These are phyloP conservation scores for Cytospora piceicola DNA, from an alignment of 2,329 filamentous ascomycete genomes.

Conservation along the genomic window DNA sequence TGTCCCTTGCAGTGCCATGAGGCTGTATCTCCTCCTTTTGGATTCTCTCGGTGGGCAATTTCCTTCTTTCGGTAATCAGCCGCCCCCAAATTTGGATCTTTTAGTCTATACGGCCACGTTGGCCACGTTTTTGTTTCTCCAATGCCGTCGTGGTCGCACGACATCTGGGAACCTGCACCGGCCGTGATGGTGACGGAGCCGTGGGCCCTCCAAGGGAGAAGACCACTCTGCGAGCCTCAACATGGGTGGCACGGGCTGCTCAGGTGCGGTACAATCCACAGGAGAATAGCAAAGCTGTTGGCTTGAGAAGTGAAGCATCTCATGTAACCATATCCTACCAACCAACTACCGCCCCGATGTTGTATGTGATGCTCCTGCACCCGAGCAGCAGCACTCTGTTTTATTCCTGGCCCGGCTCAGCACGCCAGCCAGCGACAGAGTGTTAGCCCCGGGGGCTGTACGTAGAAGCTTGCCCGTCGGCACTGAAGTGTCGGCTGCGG, in stretches of 20 bases:
- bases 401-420: too few relatives aligned
- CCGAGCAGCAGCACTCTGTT: too few relatives aligned
- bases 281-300: too few relatives aligned
- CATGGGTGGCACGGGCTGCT: neutral
- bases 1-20: conserved; percentile 17
- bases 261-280: too few relatives aligned
- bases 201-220: neutral
- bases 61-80: conserved; percentile 18
- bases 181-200: neutral
- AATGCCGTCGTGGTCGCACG: conserved; percentile 21
- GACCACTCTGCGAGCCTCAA: neutral
- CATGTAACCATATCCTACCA: too few relatives aligned
- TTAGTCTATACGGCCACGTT: conserved; percentile 17
- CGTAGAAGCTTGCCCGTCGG: neutral
- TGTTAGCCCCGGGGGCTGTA: too few relatives aligned
- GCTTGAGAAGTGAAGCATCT: too few relatives aligned
- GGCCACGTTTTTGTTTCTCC: conserved; percentile 11
- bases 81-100: conserved; percentile 12
- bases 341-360: too few relatives aligned
- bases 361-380: too few relatives aligned
- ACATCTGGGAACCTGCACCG: conserved; percentile 13
- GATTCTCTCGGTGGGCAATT: conserved; percentile 1
- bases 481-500: conserved; percentile 3
- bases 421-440: neutral
- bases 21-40: conserved; percentile 15